phyloP scores from a whole-genome alignment of 2,329 filamentous ascomycete species.

The Neurospora sp. region DNA sequence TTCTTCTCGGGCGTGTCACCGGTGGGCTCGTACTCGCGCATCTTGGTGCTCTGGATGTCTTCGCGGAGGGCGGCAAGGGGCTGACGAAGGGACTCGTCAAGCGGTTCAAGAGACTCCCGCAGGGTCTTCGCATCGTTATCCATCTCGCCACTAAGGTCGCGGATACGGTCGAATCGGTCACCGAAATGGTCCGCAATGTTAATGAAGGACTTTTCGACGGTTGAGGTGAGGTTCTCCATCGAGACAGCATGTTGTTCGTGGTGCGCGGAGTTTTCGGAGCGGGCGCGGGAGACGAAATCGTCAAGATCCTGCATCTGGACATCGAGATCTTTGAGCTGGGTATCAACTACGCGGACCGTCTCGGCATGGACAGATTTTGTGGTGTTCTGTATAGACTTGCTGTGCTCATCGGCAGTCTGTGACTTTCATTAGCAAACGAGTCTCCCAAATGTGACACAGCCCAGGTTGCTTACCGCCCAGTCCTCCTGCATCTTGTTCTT shows the following conservation, averaged over 20 bases:
- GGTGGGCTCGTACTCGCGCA: constrained; percentile 77
- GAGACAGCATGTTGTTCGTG: constrained; percentile 60
- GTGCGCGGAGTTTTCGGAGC: constrained; percentile 69
- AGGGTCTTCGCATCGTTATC: constrained; percentile 49
- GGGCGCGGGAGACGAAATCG: constrained; percentile 77
- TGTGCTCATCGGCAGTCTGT: constrained; percentile 67
- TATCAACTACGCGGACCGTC: constrained; percentile 80
- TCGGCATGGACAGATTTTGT: constrained; percentile 84
- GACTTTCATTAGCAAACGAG: constrained; percentile 4
- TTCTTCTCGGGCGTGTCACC: constrained; percentile 77
- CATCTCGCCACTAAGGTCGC: constrained; percentile 60
- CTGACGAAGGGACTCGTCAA: constrained; percentile 51
- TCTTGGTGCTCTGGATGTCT: constrained; percentile 51
- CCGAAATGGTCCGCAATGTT: constrained; percentile 63
- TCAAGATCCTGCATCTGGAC: constrained; percentile 85
- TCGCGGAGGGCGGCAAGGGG: constrained; percentile 64
- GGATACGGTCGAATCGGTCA: constrained; percentile 57
- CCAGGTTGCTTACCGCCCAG: constrained; percentile 60
- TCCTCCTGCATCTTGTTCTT: constrained; percentile 79
- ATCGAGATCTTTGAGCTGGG: constrained; percentile 78
- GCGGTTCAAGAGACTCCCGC: constrained; percentile 49
- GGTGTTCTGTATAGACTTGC: constrained; percentile 71
- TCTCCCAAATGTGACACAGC: constrained; percentile 32
- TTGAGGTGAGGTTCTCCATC: constrained; percentile 54
- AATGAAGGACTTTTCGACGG: constrained; percentile 63